A percentile compares a stretch with the other conserved stretches of the same genome.
Evolutionary conservation across 208 protist genomes (phyloP).

Genomic region (Trypanosoma vivax): DNA sequence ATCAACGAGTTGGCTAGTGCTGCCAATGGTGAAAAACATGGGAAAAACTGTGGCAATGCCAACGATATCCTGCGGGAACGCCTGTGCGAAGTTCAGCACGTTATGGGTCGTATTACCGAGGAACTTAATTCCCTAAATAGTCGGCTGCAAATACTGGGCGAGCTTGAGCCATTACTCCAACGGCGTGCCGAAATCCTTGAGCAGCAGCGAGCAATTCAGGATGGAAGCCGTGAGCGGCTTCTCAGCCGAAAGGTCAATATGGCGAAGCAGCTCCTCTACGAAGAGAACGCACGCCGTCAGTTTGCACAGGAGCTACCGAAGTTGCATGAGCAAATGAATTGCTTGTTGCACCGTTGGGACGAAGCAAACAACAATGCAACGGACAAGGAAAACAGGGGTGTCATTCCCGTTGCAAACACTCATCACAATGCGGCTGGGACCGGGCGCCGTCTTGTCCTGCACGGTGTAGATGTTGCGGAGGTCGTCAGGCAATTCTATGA

Average conservation of each 20-base stretch:
- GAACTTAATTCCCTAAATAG: conserved; percentile 17
- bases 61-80: conserved; percentile 8
- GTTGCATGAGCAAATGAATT: conserved; percentile 38
- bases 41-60: background rate
- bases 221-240: conserved; percentile 54
- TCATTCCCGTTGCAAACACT: background rate
- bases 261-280: conserved; percentile 74
- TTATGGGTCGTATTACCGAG: background rate
- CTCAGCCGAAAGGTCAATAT: conserved; percentile 79
- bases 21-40: background rate
- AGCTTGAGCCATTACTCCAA: conserved; percentile 35
- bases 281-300: conserved; percentile 56
- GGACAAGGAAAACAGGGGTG: background rate
- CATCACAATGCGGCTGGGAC: background rate
- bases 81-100: conserved; percentile 15
- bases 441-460: conserved; percentile 17
- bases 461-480: conserved; percentile 20
- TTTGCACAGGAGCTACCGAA: conserved; percentile 56
- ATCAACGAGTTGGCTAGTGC: conserved; percentile 2
- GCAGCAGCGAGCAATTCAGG: conserved; percentile 37
- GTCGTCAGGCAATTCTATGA: conserved; percentile 14
- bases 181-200: conserved; percentile 36
- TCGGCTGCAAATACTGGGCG: conserved; percentile 32
- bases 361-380: conserved; percentile 17
- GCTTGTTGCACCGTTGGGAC: conserved; percentile 36